These are phyloP conservation scores for Rhizopus microsporus DNA, from an alignment of 371 early-diverging fungal genomes.

Conservation along the genomic window DNA sequence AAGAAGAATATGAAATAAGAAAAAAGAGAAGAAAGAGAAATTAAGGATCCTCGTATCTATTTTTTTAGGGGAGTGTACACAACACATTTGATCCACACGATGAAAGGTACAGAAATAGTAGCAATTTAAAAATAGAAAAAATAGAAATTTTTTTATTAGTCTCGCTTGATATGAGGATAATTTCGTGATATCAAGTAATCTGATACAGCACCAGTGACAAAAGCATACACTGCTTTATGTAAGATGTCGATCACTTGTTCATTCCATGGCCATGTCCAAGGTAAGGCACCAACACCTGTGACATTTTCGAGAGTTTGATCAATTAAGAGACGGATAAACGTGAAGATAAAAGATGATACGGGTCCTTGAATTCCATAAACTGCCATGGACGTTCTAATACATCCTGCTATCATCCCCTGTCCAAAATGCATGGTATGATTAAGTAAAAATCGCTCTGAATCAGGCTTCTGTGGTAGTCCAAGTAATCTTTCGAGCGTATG, in stretches of 20 bases:
- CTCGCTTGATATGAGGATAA: background rate
- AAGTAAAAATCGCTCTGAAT: background rate
- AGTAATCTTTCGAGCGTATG: background rate
- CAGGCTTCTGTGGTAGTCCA: background rate
- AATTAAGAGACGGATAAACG: background rate
- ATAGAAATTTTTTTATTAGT: background rate
- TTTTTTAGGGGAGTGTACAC: background rate
- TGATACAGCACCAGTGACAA: background rate
- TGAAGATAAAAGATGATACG: background rate
- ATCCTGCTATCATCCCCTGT: background rate
- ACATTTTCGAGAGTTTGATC: background rate
- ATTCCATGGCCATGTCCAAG: slow-evolving; percentile 2
- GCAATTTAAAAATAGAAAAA: background rate
- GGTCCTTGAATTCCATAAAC: background rate
- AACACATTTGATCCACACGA: background rate
- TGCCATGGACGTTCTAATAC: background rate
- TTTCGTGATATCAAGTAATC: background rate
- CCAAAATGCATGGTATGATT: slow-evolving; percentile 1
- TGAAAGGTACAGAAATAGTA: background rate
- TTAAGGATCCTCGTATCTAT: too few relatives aligned
- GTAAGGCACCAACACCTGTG: background rate
- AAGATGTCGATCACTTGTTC: background rate
- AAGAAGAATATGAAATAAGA: slow-evolving; percentile 1
- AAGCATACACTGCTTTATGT: background rate
- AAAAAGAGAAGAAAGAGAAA: background rate